A percentile compares a stretch with the other conserved stretches of the same genome.
Evolutionary conservation across 805 yeast species (phyloP).

Genomic region (Priceomyces carsonii): DNA sequence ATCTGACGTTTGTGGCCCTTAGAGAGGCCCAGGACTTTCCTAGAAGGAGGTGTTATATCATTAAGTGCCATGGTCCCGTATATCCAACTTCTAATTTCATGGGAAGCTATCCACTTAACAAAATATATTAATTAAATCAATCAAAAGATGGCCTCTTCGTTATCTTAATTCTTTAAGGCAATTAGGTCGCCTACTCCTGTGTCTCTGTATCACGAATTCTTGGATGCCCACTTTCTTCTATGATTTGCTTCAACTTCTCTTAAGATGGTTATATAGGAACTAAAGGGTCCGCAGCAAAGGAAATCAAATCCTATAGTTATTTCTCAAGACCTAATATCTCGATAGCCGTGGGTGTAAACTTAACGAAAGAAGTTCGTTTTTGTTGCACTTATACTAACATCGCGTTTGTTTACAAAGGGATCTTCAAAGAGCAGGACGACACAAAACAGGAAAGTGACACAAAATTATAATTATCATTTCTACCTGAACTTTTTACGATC

Average conservation of each 20-base stretch:
- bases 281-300: no score
- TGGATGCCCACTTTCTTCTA: no score
- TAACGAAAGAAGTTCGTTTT: background rate
- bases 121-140: background rate
- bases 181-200: no score
- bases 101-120: background rate
- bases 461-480: background rate
- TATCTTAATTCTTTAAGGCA: no score
- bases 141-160: background rate
- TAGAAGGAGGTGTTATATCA: conserved; percentile 11
- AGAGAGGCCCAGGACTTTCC: conserved; percentile 1
- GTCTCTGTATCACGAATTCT: no score
- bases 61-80: conserved; percentile 14
- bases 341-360: background rate
- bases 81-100: background rate
- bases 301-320: no score
- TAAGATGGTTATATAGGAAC: no score
- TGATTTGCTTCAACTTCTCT: no score
- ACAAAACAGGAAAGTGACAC: conserved; percentile 1
- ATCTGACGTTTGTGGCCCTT: conserved; percentile 13
- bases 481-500: no score
- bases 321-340: no score
- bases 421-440: background rate
- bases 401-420: conserved; percentile 9
- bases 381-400: background rate